Evolutionary conservation across 2,329 filamentous ascomycete species (phyloP).

Genomic region (Huntiella bhutanensis): DNA sequence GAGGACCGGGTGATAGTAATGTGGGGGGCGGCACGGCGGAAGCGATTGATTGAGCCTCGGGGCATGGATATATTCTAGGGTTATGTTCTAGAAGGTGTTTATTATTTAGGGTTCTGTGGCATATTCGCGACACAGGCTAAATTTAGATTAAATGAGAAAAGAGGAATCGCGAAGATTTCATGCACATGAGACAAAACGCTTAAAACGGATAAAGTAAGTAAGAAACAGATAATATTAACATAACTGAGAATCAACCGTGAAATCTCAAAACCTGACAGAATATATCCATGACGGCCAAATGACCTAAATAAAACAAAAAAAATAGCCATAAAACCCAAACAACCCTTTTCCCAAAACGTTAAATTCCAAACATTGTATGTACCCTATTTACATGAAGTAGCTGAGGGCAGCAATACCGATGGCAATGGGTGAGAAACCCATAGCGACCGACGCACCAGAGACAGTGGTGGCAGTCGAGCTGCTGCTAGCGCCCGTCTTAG

Average conservation of each 20-base stretch:
- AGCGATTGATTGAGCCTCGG: too few relatives aligned
- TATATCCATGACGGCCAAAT: neutral
- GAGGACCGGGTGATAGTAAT: too few relatives aligned
- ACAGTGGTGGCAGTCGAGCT: neutral
- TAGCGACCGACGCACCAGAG: neutral
- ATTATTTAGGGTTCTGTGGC: neutral
- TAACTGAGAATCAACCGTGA: too few relatives aligned
- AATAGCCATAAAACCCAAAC: neutral
- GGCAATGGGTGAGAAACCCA: constrained; percentile 4
- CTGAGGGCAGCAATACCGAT: constrained; percentile 8
- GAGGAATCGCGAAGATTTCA: too few relatives aligned
- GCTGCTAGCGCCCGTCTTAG: neutral
- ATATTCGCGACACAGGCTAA: too few relatives aligned
- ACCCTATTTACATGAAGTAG: constrained; percentile 6
- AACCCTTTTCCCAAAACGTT: neutral
- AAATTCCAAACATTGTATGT: neutral
- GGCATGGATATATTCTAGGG: too few relatives aligned
- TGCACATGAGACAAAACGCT: too few relatives aligned
- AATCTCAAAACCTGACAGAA: too few relatives aligned
- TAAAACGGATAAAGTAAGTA: too few relatives aligned
- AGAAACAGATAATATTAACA: too few relatives aligned
- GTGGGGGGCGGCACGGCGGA: too few relatives aligned
- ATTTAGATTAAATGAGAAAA: too few relatives aligned
- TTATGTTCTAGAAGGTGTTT: neutral
- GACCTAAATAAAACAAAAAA: neutral